Conservation (phyloP, 768 basidiomycete species). For the Hypsizygus marmoreus region DNA sequence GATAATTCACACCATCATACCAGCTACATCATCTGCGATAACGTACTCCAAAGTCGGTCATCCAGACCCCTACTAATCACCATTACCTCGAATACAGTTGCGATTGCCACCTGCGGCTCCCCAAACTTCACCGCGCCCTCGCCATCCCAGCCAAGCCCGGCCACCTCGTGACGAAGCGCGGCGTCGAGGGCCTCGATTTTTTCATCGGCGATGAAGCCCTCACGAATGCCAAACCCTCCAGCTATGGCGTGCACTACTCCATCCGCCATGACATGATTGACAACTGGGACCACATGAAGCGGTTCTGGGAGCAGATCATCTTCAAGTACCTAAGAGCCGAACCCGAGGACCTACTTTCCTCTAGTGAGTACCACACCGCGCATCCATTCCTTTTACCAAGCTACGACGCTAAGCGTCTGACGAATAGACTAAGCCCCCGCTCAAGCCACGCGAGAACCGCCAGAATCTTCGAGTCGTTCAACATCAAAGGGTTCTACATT, state of each 20-base stretch:
- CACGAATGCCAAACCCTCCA: constrained; percentile 91
- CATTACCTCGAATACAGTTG: constrained; percentile 58
- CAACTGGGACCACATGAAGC: constrained; percentile 98
- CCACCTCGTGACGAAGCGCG: constrained; percentile 93
- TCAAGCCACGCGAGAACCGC: constrained; percentile 97
- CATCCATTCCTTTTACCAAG: background rate
- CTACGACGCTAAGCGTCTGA: background rate
- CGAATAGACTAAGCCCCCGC: constrained; percentile 94
- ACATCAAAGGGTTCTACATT: constrained; percentile 97
- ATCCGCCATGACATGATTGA: constrained; percentile 98
- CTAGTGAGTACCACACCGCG: constrained; percentile 60
- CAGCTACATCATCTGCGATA: constrained; percentile 98
- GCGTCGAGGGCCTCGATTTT: constrained; percentile 98
- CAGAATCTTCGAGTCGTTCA: constrained; percentile 99
- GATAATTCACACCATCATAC: background rate
- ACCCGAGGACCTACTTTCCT: constrained; percentile 96
- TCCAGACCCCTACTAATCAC: constrained; percentile 24
- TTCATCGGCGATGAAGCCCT: constrained; percentile 99
- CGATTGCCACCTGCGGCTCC: constrained; percentile 88
- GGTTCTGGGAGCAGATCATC: constrained; percentile 99
- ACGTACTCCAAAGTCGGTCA: constrained; percentile 98
- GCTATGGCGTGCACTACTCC: constrained; percentile 93
- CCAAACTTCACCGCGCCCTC: constrained; percentile 71
- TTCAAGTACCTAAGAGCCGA: constrained; percentile 99
- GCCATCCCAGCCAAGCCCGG: constrained; percentile 84